These are phyloP conservation scores for Mortierella sp. DNA, from an alignment of 371 early-diverging fungal species.

Conservation along the genomic window DNA sequence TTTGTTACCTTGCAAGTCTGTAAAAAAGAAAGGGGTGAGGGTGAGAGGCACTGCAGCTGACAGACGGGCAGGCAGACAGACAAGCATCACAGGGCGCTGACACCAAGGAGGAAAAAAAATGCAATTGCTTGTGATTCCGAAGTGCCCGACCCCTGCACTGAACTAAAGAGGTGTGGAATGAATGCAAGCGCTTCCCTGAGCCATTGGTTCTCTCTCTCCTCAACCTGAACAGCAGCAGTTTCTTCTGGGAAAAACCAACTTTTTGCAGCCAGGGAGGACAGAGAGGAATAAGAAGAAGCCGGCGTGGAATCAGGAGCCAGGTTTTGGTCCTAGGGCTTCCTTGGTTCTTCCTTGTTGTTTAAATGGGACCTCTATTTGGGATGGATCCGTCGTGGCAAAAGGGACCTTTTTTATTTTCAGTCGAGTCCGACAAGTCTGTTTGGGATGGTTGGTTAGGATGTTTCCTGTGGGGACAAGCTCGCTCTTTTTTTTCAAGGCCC, in stretches of 20 bases:
- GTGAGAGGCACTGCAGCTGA: neutral
- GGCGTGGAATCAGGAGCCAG: neutral
- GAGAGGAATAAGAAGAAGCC: neutral
- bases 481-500: neutral
- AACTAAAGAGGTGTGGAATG: neutral
- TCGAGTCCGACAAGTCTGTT: neutral
- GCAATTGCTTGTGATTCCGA: slow-evolving; percentile 1
- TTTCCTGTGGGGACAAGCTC: slow-evolving; percentile 2
- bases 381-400: neutral
- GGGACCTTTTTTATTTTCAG: neutral
- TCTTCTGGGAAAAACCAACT: neutral
- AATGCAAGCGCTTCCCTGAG: neutral
- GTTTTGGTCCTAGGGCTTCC: neutral
- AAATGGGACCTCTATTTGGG: neutral
- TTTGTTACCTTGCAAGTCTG: neutral
- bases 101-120: neutral
- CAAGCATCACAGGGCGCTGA: neutral
- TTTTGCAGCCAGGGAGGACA: neutral
- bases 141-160: neutral
- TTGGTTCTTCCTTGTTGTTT: neutral
- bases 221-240: neutral
- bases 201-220: neutral
- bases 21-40: neutral
- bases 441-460: neutral
- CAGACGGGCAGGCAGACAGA: neutral